These are phyloP conservation scores for Chrysopogon serrulatus DNA, from an alignment of 176 grass and related monocot species.

Conservation along the genomic window DNA sequence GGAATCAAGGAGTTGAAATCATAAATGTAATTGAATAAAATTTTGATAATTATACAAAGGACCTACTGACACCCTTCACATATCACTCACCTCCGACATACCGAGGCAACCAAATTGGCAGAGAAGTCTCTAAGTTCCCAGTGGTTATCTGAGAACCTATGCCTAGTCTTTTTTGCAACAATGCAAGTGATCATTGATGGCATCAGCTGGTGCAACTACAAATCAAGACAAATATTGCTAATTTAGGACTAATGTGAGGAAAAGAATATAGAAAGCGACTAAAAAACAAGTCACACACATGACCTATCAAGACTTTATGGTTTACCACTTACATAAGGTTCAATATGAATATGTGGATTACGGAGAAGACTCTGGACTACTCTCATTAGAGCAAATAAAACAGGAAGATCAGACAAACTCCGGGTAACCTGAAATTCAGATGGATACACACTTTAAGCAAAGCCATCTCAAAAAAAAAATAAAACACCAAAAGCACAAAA, in stretches of 20 bases:
- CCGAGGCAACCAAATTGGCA: conserved; percentile 80
- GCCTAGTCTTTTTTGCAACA: conserved; percentile 79
- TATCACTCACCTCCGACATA: conserved; percentile 70
- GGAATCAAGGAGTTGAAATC: background rate
- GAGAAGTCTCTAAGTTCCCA: conserved; percentile 88
- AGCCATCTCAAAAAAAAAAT: background rate
- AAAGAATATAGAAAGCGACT: background rate
- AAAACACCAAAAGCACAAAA: background rate
- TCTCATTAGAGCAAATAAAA: conserved; percentile 88
- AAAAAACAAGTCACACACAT: background rate
- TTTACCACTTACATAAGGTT: conserved; percentile 83
- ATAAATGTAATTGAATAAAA: background rate
- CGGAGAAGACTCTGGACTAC: conserved; percentile 78
- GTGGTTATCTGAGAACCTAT: conserved; percentile 75
- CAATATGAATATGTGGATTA: conserved; percentile 92
- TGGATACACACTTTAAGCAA: conserved; percentile 12
- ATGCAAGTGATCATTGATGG: conserved; percentile 83
- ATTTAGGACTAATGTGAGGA: conserved; percentile 13
- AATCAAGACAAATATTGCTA: conserved; percentile 12
- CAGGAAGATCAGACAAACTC: conserved; percentile 71
- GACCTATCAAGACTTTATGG: background rate
- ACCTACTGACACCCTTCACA: background rate
- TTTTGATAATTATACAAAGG: background rate
- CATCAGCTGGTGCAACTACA: conserved; percentile 90
- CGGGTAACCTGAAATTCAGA: conserved; percentile 64